These are phyloP conservation scores for Rachicladosporium sp. DNA, from an alignment of 2,329 filamentous ascomycete genomes.

Conservation along the genomic window DNA sequence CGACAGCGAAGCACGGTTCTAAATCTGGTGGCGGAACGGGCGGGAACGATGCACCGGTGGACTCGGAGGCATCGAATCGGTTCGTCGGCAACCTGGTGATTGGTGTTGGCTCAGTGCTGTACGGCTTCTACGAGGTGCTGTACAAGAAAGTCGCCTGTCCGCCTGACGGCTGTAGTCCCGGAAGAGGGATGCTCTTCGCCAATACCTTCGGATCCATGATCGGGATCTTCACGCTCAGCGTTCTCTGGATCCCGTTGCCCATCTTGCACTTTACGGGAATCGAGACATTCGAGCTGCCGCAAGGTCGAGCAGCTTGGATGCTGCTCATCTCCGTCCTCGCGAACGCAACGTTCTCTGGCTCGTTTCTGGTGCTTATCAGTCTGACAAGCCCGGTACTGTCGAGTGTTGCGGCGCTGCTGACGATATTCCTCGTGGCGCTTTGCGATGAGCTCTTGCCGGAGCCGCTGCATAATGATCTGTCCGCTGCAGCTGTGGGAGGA, in stretches of 20 bases:
- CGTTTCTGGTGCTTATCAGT: conserved; percentile 83
- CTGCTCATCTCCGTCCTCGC: conserved; percentile 68
- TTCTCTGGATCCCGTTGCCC: conserved; percentile 87
- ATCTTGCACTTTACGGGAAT: conserved; percentile 66
- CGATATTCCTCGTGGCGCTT: conserved; percentile 91
- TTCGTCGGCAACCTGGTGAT: conserved; percentile 85
- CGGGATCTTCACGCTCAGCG: conserved; percentile 68
- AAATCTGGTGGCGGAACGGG: conserved; percentile 44
- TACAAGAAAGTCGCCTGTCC: conserved; percentile 93
- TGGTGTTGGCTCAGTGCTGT: conserved; percentile 77
- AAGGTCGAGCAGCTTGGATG: conserved; percentile 65
- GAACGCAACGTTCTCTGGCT: conserved; percentile 86
- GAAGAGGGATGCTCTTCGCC: conserved; percentile 90
- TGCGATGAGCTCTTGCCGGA: conserved; percentile 74
- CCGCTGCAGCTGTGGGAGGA: conserved; percentile 63
- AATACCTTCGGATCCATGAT: conserved; percentile 85
- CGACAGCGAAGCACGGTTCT: conserved; percentile 37
- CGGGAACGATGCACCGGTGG: conserved; percentile 30
- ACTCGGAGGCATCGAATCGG: conserved; percentile 50
- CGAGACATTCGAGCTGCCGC: conserved; percentile 74
- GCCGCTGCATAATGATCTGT: conserved; percentile 57
- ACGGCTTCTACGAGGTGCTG: conserved; percentile 92
- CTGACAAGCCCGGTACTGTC: conserved; percentile 77
- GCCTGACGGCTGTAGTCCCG: conserved; percentile 71
- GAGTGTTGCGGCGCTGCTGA: conserved; percentile 83